A percentile compares a stretch with the other conserved stretches of the same genome.
These are phyloP conservation scores for Cytidiella melzeri DNA, from an alignment of 768 basidiomycete species.

Conservation along the genomic window DNA sequence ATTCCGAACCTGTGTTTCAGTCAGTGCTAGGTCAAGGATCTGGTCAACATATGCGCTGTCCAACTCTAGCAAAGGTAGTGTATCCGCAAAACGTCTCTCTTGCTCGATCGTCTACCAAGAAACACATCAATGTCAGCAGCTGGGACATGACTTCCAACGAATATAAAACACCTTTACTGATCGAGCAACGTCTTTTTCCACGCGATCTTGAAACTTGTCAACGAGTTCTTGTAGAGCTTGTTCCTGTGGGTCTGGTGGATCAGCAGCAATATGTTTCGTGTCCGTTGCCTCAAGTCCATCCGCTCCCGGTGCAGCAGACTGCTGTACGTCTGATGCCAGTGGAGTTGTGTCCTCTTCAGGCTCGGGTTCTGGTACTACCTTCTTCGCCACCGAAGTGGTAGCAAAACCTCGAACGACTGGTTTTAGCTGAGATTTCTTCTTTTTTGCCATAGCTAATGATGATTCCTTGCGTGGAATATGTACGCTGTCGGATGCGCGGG, in stretches of 20 bases:
- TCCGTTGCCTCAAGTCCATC: not conserved
- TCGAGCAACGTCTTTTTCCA: slow-evolving; percentile 76
- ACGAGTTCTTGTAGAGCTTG: slow-evolving; percentile 63
- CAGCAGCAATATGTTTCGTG: slow-evolving; percentile 1
- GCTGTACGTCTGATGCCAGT: not conserved
- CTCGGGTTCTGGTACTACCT: slow-evolving; percentile 32
- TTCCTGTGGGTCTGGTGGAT: slow-evolving; percentile 41
- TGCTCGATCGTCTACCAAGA: slow-evolving; percentile 65
- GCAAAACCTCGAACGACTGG: slow-evolving; percentile 72
- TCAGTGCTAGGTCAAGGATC: slow-evolving; percentile 43
- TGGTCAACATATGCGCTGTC: slow-evolving; percentile 52
- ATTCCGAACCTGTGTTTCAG: not conserved
- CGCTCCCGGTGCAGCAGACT: not conserved
- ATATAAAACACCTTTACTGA: slow-evolving; percentile 52
- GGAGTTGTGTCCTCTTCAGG: slow-evolving; percentile 10
- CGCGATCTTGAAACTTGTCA: slow-evolving; percentile 81
- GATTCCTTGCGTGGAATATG: too few species aligned
- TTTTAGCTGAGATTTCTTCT: slow-evolving; percentile 79
- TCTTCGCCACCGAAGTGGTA: slow-evolving; percentile 81
- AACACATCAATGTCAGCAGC: not conserved
- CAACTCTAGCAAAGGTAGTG: slow-evolving; percentile 56
- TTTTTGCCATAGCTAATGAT: slow-evolving; percentile 60
- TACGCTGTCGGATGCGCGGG: too few species aligned
- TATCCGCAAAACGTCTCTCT: slow-evolving; percentile 68
- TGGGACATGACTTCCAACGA: not conserved